phyloP scores from a whole-genome alignment of 257 asterid genomes.

The Salvia rosmarinus region DNA sequence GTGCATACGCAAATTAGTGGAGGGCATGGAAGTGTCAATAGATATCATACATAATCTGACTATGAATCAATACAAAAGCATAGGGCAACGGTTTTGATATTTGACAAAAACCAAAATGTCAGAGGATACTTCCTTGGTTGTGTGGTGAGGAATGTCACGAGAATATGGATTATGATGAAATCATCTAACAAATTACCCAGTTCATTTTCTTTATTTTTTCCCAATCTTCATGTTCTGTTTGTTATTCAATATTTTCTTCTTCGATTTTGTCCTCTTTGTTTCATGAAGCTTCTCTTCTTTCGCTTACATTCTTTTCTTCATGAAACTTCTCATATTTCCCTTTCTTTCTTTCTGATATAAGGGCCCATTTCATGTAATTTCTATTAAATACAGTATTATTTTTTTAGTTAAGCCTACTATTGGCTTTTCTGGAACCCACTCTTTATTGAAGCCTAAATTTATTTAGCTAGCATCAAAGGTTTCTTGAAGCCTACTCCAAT shows the following conservation, averaged over 20 bases:
- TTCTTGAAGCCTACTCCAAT: background rate
- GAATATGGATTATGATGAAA: too few species aligned
- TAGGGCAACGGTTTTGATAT: too few species aligned
- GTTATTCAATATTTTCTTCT: too few species aligned
- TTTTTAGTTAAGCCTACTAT: too few species aligned
- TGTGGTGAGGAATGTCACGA: background rate
- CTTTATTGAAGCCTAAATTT: background rate
- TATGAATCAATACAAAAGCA: too few species aligned
- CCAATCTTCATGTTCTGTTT: too few species aligned
- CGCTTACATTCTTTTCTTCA: background rate
- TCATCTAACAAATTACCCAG: too few species aligned
- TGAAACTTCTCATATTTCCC: background rate
- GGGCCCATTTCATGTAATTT: background rate
- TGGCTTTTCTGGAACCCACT: background rate
- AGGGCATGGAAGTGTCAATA: background rate
- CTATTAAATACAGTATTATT: background rate
- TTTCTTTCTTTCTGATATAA: background rate
- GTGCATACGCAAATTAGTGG: conserved; percentile 6
- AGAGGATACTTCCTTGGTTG: background rate
- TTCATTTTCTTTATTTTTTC: too few species aligned
- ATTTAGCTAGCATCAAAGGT: too few species aligned
- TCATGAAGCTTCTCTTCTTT: background rate
- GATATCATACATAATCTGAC: too few species aligned
- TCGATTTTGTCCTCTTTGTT: too few species aligned
- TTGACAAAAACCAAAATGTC: too few species aligned